Evolutionary conservation across 768 basidiomycete genomes (phyloP), one percentile per base, ranked within the genome.

Genomic region (Antrodiella citrinella): DNA sequence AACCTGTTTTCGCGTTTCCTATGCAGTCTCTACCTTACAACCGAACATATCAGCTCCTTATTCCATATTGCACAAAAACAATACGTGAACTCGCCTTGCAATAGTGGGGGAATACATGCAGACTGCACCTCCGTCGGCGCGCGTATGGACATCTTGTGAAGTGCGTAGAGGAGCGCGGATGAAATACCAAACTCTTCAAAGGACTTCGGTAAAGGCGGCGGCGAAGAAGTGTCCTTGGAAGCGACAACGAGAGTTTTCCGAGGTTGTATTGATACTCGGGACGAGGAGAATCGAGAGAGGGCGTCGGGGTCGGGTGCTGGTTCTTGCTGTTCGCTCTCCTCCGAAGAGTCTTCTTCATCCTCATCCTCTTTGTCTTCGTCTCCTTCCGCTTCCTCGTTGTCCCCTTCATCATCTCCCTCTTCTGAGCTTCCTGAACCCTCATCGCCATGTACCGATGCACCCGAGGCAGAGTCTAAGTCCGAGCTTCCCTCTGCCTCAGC

Each of bases 1-100:
- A 93, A 47, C 96, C 96, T 0, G 96, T 99, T 69, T 97, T 94
- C 1, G 96, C 93, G 55, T 95, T 93, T 9, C 96, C 96, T 51
- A 99, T 91, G 65, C 94, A 97, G 66, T 99, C 95, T 62, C 85
- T 79, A 35, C 95, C 95, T 91, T 67, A 25, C 54, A 48, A 45
- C 41, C 20, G 30, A 5, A 19, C 18, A 39, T 50, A 42, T 67
- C 60, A 65, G 51, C 20, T 12, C 51, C 30, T 2, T n/a, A 50
- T 26, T n/a, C 21, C 19, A 11, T 4, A 18, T 30, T 20, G 4
- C 15, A 13, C 20, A 25, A 19, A 19, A 0, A 3, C 22, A 13
- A 10, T 2, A 10, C n/a, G 12, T 13, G 49, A 56, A 59, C 75
- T 69, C 59, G 83, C 90, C 90, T 70, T 76, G 69, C 22, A 99